Conservation (phyloP, 2,329 filamentous ascomycete genomes). For the Trichoderma simmonsii region DNA sequence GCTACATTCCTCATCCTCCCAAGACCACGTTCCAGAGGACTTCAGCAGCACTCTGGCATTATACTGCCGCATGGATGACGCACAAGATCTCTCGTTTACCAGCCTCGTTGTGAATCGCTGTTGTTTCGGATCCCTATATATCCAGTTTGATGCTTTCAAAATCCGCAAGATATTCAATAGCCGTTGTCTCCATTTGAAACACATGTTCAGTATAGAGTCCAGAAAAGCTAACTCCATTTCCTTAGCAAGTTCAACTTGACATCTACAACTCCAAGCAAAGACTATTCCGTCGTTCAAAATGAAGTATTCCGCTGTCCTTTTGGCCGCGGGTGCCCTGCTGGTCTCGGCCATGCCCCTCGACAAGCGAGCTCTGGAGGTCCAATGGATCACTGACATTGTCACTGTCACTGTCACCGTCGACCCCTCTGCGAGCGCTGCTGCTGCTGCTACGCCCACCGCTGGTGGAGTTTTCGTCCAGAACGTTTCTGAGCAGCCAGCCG, state of each 20-base stretch:
- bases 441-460: slow-evolving; percentile 19
- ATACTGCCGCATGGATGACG: not conserved
- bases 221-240: slow-evolving; percentile 10
- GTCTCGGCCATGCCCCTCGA: slow-evolving; percentile 44
- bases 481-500: slow-evolving; percentile 13
- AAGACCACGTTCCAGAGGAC: not conserved
- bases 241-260: not conserved
- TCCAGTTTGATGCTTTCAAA: not conserved
- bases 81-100: not conserved
- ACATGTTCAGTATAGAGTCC: not conserved
- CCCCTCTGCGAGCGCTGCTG: slow-evolving; percentile 19
- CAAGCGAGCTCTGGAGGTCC: slow-evolving; percentile 40
- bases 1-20: slow-evolving; percentile 5
- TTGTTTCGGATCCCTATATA: not conserved
- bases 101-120: slow-evolving; percentile 1
- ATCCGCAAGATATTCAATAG: not conserved
- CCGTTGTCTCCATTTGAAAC: not conserved
- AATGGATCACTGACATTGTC: slow-evolving; percentile 41
- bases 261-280: not conserved
- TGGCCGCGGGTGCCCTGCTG: slow-evolving; percentile 44
- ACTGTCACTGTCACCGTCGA: slow-evolving; percentile 46
- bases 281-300: slow-evolving; percentile 36
- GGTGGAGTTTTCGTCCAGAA: slow-evolving; percentile 28
- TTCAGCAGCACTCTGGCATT: not conserved
- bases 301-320: slow-evolving; percentile 51